These are phyloP conservation scores for Gnaphalium uliginosum DNA, from an alignment of 129 eudicot species.

Conservation along the genomic window DNA sequence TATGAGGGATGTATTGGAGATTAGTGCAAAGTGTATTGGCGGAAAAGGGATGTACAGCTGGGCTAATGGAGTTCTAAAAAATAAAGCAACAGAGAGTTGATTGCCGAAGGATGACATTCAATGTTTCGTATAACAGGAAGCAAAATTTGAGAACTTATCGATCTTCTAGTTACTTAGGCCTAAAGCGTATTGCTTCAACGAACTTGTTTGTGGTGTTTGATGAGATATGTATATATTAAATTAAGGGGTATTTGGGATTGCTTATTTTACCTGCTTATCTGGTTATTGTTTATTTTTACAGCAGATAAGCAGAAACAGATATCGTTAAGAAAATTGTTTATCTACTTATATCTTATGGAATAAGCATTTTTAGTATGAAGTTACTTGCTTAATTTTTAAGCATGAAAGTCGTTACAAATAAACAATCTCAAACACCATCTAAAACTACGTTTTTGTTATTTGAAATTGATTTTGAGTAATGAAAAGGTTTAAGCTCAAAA, in stretches of 20 bases:
- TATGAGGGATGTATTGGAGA: neutral
- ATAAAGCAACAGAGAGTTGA: neutral
- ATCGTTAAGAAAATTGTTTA: no score
- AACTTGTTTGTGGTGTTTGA: neutral
- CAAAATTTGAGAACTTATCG: neutral
- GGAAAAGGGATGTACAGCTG: neutral
- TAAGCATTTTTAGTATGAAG: no score
- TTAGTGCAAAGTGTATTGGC: neutral
- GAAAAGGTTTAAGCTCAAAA: neutral
- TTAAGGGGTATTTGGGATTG: no score
- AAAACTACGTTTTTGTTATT: no score
- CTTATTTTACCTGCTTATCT: no score
- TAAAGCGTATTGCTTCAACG: neutral
- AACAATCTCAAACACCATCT: no score
- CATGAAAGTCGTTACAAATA: no score
- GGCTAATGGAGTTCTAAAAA: neutral
- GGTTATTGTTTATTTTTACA: no score
- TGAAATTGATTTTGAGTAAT: neutral
- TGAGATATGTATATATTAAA: no score
- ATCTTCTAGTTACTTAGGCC: neutral
- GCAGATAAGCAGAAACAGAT: no score
- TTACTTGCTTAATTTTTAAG: no score
- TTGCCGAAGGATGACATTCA: conserved; percentile 2
- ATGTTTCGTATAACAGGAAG: neutral
- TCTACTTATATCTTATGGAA: no score